Conservation (phyloP, 495 filamentous ascomycete genomes). For the Xylaria palmicola region DNA sequence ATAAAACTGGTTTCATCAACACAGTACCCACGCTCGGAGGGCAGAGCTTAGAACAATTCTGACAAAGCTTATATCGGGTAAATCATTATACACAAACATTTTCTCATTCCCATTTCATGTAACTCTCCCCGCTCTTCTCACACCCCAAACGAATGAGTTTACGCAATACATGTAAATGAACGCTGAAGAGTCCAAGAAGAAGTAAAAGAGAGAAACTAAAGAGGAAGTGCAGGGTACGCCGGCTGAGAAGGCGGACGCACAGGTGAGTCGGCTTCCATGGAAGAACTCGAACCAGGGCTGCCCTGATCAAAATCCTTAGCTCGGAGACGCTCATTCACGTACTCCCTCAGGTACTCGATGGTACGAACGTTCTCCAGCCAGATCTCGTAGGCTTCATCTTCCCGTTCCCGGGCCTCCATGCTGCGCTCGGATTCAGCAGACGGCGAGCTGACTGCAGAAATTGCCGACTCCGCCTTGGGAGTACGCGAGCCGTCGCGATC, state of each 20-base stretch:
- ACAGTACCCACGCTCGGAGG: background rate
- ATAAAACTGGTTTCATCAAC: background rate
- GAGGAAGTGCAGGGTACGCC: conserved; percentile 29
- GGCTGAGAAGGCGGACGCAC: conserved; percentile 29
- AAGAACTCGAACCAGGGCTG: conserved; percentile 21
- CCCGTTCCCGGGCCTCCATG: conserved; percentile 46
- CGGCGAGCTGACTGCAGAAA: conserved; percentile 42
- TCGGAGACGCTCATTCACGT: conserved; percentile 64
- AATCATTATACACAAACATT: background rate
- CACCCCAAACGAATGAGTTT: background rate
- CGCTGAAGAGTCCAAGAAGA: background rate
- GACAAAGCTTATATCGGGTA: background rate
- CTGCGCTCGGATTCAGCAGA: conserved; percentile 43
- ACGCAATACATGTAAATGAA: background rate
- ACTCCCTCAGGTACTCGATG: conserved; percentile 70
- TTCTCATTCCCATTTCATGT: background rate
- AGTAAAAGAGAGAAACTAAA: background rate
- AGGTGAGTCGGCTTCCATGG: conserved; percentile 33
- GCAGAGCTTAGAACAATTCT: background rate
- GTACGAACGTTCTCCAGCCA: conserved; percentile 85
- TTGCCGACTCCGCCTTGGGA: conserved; percentile 49
- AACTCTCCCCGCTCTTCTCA: too few relatives aligned
- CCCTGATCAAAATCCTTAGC: conserved; percentile 59
- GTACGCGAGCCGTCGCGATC: conserved; percentile 53
- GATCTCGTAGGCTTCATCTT: conserved; percentile 58